Base-by-base conservation (phyloP, 371 early-diverging fungal species). In the Gilbertella persicaria region DNA sequence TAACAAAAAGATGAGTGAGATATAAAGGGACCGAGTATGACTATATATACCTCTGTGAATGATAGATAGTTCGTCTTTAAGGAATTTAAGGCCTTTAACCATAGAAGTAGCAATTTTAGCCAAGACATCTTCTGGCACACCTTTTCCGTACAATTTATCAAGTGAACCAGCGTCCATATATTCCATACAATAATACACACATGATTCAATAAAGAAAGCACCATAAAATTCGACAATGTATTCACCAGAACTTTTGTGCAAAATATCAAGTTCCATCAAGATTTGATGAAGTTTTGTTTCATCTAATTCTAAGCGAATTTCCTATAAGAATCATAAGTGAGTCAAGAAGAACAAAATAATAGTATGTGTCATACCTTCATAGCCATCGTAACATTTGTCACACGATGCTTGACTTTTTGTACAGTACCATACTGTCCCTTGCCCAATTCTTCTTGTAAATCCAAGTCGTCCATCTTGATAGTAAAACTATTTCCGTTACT, bases 161-260 rank as follows among this genome's bases (percentile, higher is more conserved):
- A 97, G 70, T 13, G 94, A 94, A 30, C 96, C 96, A 38, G 84
- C 91, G 67, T 97, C 97, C 97, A 97, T 97, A 69, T 85, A 95
- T 71, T 90, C 92, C 88, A 88, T 91, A 67, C 94, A 95, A 66
- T 93, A 92, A 65, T 94, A 97, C 0, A 95, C 96, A 66, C 92
- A 92, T n/a, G 90, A 87, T 64, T 96, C 96, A 53, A 92, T 87
- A 61, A 95, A 94, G 75, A 96, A 97, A 1, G 97, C 97, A n/a
- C 97, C 97, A 73, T 97, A 97, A 63, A 96, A 97, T 45, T 95
- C 95, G 26, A 97, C 93, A 73, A 97, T 97, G 61, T 86, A 92
- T 20, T 90, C 88, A 50, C 87, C 87, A 41, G 86, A 79, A 47
- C 91, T 87, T 62, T 90, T 87, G 75, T 95, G 93, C 33, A 97